Evolutionary conservation across 1,284 basidiomycete genomes (phyloP).

Genomic region (Ustilago lituana): DNA sequence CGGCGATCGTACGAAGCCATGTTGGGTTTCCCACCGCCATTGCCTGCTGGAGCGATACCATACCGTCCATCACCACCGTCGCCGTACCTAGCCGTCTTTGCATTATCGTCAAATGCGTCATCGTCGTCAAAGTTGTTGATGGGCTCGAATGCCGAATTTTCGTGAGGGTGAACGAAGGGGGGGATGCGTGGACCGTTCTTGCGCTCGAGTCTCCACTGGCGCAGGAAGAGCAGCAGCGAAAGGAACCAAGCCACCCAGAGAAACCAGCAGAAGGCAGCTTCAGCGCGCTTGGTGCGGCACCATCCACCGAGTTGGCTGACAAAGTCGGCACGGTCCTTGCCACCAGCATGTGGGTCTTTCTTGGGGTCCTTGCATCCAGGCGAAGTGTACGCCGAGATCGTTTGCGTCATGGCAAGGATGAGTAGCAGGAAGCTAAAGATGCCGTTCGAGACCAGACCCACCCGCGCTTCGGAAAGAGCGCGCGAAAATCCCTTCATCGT

Average conservation of each 20-base stretch:
- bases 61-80: slow-evolving; percentile 38
- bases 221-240: slow-evolving; percentile 54
- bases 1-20: slow-evolving; percentile 39
- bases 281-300: slow-evolving; percentile 59
- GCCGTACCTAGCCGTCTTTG: slow-evolving; percentile 39
- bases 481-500: slow-evolving; percentile 37
- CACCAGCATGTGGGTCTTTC: slow-evolving; percentile 55
- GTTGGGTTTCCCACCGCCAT: slow-evolving; percentile 2
- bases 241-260: slow-evolving; percentile 50
- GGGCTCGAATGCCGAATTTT: slow-evolving; percentile 60
- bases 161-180: slow-evolving; percentile 57
- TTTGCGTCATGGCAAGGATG: slow-evolving; percentile 55
- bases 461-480: slow-evolving; percentile 52
- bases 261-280: slow-evolving; percentile 61
- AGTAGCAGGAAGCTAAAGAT: slow-evolving; percentile 44
- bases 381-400: slow-evolving; percentile 57
- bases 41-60: slow-evolving; percentile 5
- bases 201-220: slow-evolving; percentile 56
- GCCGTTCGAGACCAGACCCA: slow-evolving; percentile 56
- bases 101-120: slow-evolving; percentile 31
- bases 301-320: slow-evolving; percentile 49
- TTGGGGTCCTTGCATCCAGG: slow-evolving; percentile 56
- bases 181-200: slow-evolving; percentile 63
- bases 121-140: slow-evolving; percentile 52
- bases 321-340: slow-evolving; percentile 48